These are phyloP conservation scores for Amanita pseudoporphyria DNA, from an alignment of 768 basidiomycete genomes.

Conservation along the genomic window DNA sequence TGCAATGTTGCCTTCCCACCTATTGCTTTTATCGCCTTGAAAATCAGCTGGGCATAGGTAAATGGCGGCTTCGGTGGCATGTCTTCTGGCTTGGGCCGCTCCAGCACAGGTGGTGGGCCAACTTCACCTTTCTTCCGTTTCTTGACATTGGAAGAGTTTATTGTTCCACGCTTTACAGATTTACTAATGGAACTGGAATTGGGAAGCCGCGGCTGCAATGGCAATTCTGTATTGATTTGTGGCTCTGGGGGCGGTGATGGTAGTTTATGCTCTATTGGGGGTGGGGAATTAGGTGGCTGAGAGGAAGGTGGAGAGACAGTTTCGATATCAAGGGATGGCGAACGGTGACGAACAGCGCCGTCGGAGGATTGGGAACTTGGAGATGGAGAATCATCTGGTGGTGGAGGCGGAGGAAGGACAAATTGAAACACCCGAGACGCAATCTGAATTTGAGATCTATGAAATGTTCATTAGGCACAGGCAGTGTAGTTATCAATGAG, in stretches of 20 bases:
- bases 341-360: constrained; percentile 44
- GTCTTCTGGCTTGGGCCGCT: constrained; percentile 52
- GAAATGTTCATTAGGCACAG: constrained; percentile 9
- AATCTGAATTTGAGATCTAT: constrained; percentile 92
- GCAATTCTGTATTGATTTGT: constrained; percentile 13
- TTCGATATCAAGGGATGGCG: constrained; percentile 76
- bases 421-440: constrained; percentile 96
- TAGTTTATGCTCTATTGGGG: constrained; percentile 30
- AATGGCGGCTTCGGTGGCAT: constrained; percentile 85
- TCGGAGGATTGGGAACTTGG: constrained; percentile 68
- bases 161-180: constrained; percentile 22
- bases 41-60: constrained; percentile 89
- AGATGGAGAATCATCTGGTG: constrained; percentile 72
- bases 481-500: constrained; percentile 3
- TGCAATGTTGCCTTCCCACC: constrained; percentile 84
- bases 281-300: constrained; percentile 64
- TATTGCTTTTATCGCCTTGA: constrained; percentile 75
- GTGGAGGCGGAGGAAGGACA: constrained; percentile 81
- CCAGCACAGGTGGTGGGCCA: constrained; percentile 25
- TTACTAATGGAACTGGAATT: constrained; percentile 54
- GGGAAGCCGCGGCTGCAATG: constrained; percentile 43
- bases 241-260: constrained; percentile 26
- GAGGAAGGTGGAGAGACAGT: constrained; percentile 79
- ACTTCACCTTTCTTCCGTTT: constrained; percentile 63
- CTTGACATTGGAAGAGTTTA: constrained; percentile 32